phyloP scores from a whole-genome alignment of 2,329 filamentous ascomycete species.

The Cordyceps tenuipes region DNA sequence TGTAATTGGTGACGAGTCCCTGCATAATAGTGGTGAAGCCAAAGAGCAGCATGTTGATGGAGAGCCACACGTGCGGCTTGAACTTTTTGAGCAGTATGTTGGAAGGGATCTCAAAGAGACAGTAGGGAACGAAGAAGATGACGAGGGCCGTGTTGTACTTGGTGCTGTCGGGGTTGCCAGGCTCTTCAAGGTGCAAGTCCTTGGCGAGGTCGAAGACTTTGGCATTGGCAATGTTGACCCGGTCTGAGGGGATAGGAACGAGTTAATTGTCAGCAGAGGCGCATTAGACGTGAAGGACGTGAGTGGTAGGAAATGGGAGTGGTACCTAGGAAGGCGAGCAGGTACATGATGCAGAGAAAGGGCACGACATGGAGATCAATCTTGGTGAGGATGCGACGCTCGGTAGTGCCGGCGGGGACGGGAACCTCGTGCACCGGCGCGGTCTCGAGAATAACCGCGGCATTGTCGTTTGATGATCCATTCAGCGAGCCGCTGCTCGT shows the following conservation, averaged over 20 bases:
- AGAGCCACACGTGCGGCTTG: conserved; percentile 61
- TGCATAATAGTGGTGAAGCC: conserved; percentile 68
- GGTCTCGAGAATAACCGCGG: conserved; percentile 1
- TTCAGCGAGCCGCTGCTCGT: conserved; percentile 13
- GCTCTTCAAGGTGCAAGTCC: conserved; percentile 52
- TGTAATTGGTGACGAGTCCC: conserved; percentile 70
- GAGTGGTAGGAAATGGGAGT: not conserved
- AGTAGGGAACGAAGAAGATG: conserved; percentile 76
- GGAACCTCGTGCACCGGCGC: conserved; percentile 7
- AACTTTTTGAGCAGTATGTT: conserved; percentile 28
- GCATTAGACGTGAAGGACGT: not conserved
- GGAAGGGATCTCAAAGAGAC: conserved; percentile 61
- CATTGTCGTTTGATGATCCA: conserved; percentile 11
- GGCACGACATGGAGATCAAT: conserved; percentile 67
- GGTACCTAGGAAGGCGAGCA: conserved; percentile 56
- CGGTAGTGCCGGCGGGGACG: conserved; percentile 46
- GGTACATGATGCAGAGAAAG: conserved; percentile 63
- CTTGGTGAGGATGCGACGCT: conserved; percentile 57
- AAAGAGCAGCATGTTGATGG: conserved; percentile 77
- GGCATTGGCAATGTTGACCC: conserved; percentile 76
- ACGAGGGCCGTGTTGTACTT: conserved; percentile 70
- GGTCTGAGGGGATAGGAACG: conserved; percentile 29
- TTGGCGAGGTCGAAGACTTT: conserved; percentile 54
- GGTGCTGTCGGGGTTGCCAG: conserved; percentile 38
- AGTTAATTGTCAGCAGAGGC: not conserved